These are phyloP conservation scores for Plantago ovata DNA, from an alignment of 257 asterid species.

Conservation along the genomic window DNA sequence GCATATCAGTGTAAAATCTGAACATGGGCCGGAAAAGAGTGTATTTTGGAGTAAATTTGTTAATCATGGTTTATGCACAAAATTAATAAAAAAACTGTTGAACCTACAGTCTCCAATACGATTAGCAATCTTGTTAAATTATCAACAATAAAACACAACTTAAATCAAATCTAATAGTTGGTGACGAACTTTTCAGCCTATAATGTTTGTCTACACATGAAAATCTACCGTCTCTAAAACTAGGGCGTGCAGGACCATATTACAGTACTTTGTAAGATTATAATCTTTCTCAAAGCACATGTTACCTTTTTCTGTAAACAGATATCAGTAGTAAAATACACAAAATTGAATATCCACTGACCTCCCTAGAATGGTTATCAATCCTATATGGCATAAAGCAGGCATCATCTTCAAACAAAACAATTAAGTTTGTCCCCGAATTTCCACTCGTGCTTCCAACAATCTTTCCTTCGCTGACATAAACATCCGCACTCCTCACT, in stretches of 20 bases:
- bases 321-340: constrained; percentile 11
- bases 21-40: neutral
- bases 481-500: constrained; percentile 92
- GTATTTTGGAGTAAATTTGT: neutral
- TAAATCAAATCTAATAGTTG: neutral
- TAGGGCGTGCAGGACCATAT: constrained; percentile 1
- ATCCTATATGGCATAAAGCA: constrained; percentile 98
- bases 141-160: neutral
- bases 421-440: constrained; percentile 86
- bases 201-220: too few species aligned
- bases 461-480: constrained; percentile 63
- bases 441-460: constrained; percentile 84
- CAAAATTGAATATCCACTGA: constrained; percentile 33
- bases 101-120: neutral
- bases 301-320: constrained; percentile 2
- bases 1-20: neutral
- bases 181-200: too few species aligned
- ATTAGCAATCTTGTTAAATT: neutral
- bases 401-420: constrained; percentile 84
- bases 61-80: neutral
- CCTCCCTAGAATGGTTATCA: constrained; percentile 96
- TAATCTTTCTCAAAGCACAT: neutral
- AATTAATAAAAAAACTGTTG: constrained; percentile 10
- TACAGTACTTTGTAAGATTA: neutral
- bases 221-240: too few species aligned